Evolutionary conservation across 2,329 filamentous ascomycete species (phyloP).

Genomic region (Colletotrichum kahawae): DNA sequence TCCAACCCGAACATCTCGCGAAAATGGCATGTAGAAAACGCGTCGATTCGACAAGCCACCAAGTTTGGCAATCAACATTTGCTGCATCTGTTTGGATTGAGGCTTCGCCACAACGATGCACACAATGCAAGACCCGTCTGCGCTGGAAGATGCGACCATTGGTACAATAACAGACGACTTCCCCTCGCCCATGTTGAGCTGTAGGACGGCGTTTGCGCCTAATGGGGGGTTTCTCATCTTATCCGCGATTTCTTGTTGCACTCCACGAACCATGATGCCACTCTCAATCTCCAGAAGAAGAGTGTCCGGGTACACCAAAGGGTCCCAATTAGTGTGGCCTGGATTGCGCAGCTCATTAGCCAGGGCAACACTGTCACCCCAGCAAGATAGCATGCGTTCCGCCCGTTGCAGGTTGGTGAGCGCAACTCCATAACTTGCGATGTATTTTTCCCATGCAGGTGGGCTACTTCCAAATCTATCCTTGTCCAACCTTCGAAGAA

Average conservation of each 20-base stretch:
- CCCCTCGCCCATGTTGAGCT: constrained; percentile 75
- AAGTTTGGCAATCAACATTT: constrained; percentile 59
- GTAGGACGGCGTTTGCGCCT: constrained; percentile 58
- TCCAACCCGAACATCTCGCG: constrained; percentile 47
- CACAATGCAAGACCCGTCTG: constrained; percentile 54
- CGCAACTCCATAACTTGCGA: constrained; percentile 45
- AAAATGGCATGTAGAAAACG: constrained; percentile 65
- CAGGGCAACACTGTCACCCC: constrained; percentile 31
- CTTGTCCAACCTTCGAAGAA: not conserved
- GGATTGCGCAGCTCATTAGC: constrained; percentile 49
- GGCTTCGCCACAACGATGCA: constrained; percentile 67
- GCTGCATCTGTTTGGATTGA: constrained; percentile 64
- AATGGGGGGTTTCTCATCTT: constrained; percentile 55
- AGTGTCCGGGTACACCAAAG: constrained; percentile 58
- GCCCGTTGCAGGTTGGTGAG: constrained; percentile 47
- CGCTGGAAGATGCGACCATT: constrained; percentile 60
- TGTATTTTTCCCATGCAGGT: constrained; percentile 34
- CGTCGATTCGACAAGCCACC: constrained; percentile 60
- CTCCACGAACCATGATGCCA: constrained; percentile 62
- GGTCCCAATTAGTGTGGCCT: constrained; percentile 63
- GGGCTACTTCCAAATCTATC: constrained; percentile 31
- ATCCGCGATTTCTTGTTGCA: constrained; percentile 62
- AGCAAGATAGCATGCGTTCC: constrained; percentile 38
- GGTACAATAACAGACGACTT: constrained; percentile 75
- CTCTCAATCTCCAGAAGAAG: constrained; percentile 70